Evolutionary conservation across 176 grass and related monocot genomes (phyloP).

Genomic region (Tillandsia fasciculata): DNA sequence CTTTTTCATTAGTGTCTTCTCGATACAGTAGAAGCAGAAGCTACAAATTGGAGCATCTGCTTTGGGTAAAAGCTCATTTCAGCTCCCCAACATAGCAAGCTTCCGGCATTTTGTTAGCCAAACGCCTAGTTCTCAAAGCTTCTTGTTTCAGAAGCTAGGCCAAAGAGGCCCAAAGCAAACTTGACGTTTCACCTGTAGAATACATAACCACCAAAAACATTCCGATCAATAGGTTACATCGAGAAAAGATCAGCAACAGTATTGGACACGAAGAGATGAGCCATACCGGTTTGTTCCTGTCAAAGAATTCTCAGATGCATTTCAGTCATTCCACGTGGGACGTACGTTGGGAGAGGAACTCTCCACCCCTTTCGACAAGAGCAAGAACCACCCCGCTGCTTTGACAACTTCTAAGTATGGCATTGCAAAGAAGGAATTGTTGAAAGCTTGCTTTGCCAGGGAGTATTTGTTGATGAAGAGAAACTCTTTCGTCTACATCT

Average conservation of each 20-base stretch:
- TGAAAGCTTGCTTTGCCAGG: not conserved
- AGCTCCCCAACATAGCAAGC: too few species aligned
- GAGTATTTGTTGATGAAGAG: not conserved
- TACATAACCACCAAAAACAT: too few species aligned
- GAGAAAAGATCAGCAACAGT: not conserved
- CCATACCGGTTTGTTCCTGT: not conserved
- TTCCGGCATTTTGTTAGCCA: too few species aligned
- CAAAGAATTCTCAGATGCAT: not conserved
- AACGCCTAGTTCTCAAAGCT: too few species aligned
- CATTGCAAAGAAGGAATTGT: not conserved
- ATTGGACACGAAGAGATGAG: not conserved
- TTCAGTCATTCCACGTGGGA: not conserved
- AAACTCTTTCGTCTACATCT: conserved; percentile 1
- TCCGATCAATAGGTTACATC: not conserved
- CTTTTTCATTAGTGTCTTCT: too few species aligned
- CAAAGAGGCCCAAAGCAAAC: not conserved
- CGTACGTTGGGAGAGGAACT: not conserved
- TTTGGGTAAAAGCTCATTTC: too few species aligned
- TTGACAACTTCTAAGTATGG: not conserved
- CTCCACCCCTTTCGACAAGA: not conserved
- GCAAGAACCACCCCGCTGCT: not conserved
- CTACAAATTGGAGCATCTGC: too few species aligned
- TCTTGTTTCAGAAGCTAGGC: not conserved
- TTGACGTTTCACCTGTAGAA: not conserved
- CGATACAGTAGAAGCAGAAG: too few species aligned